Evolutionary conservation across 2,329 filamentous ascomycete genomes (phyloP), one percentile per base, ranked within the genome.

Genomic region (Penicillium sp.): DNA sequence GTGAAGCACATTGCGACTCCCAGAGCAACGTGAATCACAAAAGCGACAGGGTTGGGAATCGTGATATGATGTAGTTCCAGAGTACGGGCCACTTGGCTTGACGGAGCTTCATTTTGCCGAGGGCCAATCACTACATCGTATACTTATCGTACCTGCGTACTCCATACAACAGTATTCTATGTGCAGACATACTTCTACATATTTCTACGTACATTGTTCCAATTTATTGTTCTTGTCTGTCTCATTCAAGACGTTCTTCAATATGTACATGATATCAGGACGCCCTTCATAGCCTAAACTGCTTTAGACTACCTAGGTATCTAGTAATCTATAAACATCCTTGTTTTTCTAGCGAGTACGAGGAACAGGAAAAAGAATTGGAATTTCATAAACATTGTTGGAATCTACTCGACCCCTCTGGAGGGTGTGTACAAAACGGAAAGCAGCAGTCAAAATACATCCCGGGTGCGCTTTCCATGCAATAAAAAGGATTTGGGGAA

Each of bases 81-180:
- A 42, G 52, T 55, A 70, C 64, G 64, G 70, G 70, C 70, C 71
- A 73, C 71, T 70, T 73, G 70, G 68, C 70, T 64, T 64, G 59
- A 69, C 69, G 70, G 70, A 71, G 68, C 61, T 72, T 70, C 63
- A 67, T 72, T 72, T 66, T 63, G 58, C 70, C 70, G 69, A 71
- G 26, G 56, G 57, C 58, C 50, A 61, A 61, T 59, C 58, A 66
- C 53, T 49, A 52, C 51, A 35, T 50, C 16, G 47, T 32, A 26
- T 26, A 26, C 24, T 26, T 8, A 10, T 29, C 29, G 29, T 29
- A 34, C 20, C 44, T 34, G 29, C 2, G n/a, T 32, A 26, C 24
- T 26, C 24, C 24, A 26, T 26, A 20, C 18, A 11, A 29, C 7
- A 9, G 24, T 32, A 32, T 22, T 2, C 20, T 24, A 44, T 3